Base-by-base conservation (phyloP, 257 asterid genomes). In the Jasminum sambac region DNA sequence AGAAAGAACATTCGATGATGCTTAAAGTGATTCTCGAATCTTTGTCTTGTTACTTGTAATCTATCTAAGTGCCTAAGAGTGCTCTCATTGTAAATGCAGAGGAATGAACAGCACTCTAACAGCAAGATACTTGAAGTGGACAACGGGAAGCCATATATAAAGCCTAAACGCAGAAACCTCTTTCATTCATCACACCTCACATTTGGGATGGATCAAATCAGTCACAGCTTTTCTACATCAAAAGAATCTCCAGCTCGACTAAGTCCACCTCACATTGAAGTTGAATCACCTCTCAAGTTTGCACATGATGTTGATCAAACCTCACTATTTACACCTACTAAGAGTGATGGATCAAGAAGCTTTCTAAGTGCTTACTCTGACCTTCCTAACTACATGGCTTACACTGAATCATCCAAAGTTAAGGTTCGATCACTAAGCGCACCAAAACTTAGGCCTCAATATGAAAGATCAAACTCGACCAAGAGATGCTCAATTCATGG, bases 401-500 rank as follows among this genome's bases (percentile, higher is more conserved):
- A 74, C 60, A 95, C 99, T 0, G 88, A 89, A 68, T 95, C 99
- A 5, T 83, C 96, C 0, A 89, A 83, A 76, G 96, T 96, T 2
- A 95, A 95, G 85, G 82, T 72, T 40, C 80, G 99, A 67, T 89
- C 99, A 1, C 76, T 86, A 25, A 95, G 98, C 62, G 98, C 95
- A 23, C 99, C 99, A 3, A 89, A 75, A 74, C 97, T 87, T 21
- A 82, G 99, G 67, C 86, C 89, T 60, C 84, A 79, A 5, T 83
- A 76, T 3, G 99, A 90, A 63, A 76, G 90, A 76, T 85, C 91
- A 0, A 78, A 86, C 75, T 89, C 99, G 0, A 74, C 79, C 0
- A 89, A 88, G 80, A 85, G 95, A 66, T 86, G 77, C 26, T 90
- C 95, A 0, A 71, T 85, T 23, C 89, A 84, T 4, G 84, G 88